Conservation (phyloP, 495 filamentous ascomycete genomes). For the Aspergillus incahuasiensis region DNA sequence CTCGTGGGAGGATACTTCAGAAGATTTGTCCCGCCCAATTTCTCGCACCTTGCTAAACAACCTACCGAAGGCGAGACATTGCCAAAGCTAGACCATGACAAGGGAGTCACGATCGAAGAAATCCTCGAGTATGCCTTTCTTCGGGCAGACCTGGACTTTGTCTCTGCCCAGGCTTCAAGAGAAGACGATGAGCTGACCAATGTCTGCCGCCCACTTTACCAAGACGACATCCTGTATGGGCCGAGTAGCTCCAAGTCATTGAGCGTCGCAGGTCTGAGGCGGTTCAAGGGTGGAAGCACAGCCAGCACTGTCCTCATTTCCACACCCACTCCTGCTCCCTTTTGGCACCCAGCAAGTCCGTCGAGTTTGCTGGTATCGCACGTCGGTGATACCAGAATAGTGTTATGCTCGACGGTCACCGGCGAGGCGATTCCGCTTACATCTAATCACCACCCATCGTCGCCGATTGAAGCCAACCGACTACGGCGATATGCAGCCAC, state of each 20-base stretch:
- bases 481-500: slow-evolving; percentile 80
- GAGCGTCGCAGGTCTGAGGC: slow-evolving; percentile 61
- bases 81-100: neutral
- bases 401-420: slow-evolving; percentile 76
- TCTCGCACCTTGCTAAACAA: slow-evolving; percentile 32
- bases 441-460: slow-evolving; percentile 83
- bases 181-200: slow-evolving; percentile 62
- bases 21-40: slow-evolving; percentile 72
- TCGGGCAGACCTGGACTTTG: slow-evolving; percentile 86
- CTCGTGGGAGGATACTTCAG: slow-evolving; percentile 92
- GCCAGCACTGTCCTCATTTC: slow-evolving; percentile 85
- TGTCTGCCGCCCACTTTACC: slow-evolving; percentile 71
- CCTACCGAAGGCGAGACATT: slow-evolving; percentile 17
- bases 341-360: slow-evolving; percentile 86
- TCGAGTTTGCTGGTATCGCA: slow-evolving; percentile 84
- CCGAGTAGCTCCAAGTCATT: slow-evolving; percentile 53
- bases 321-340: slow-evolving; percentile 83
- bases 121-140: slow-evolving; percentile 84
- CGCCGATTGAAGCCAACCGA: slow-evolving; percentile 73
- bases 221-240: slow-evolving; percentile 70
- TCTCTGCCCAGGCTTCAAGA: slow-evolving; percentile 75
- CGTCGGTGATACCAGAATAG: slow-evolving; percentile 85
- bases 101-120: slow-evolving; percentile 43
- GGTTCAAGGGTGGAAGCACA: slow-evolving; percentile 89
- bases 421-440: slow-evolving; percentile 78